Evolutionary conservation across 2,329 filamentous ascomycete species (phyloP).

Genomic region (Fonsecaea monophora): DNA sequence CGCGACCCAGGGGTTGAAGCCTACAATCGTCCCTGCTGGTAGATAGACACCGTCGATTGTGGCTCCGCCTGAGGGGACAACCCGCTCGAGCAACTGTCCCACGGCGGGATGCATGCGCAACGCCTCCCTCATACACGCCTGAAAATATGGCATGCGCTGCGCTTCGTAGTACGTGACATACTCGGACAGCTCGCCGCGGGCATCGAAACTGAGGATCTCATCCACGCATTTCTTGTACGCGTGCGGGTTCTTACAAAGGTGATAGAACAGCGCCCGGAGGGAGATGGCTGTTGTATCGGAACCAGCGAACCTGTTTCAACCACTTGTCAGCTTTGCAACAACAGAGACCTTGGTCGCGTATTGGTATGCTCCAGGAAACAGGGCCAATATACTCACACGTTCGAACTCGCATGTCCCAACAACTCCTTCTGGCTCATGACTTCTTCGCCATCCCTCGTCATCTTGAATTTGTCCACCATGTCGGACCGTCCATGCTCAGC

Average conservation of each 20-base stretch:
- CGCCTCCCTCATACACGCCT: conserved; percentile 45
- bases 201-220: conserved; percentile 30
- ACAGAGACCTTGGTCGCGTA: not conserved
- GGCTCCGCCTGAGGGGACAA: conserved; percentile 58
- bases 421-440: conserved; percentile 33
- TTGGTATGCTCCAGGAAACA: not conserved
- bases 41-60: conserved; percentile 42
- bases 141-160: conserved; percentile 45
- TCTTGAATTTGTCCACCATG: conserved; percentile 33
- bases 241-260: conserved; percentile 56
- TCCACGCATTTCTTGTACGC: conserved; percentile 28
- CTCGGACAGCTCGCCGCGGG: conserved; percentile 27
- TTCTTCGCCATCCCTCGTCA: conserved; percentile 30
- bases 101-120: conserved; percentile 39
- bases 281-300: conserved; percentile 36
- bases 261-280: conserved; percentile 43
- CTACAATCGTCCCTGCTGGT: conserved; percentile 39
- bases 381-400: conserved; percentile 23
- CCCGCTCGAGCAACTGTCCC: conserved; percentile 54
- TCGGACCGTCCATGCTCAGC: conserved; percentile 24
- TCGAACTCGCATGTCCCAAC: conserved; percentile 31
- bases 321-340: not conserved
- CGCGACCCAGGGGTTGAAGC: conserved; percentile 42
- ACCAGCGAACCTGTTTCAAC: conserved; percentile 29
- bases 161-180: conserved; percentile 33